phyloP scores from a whole-genome alignment of 2,329 filamentous ascomycete genomes.

The Fragosphaeria purpurea region DNA sequence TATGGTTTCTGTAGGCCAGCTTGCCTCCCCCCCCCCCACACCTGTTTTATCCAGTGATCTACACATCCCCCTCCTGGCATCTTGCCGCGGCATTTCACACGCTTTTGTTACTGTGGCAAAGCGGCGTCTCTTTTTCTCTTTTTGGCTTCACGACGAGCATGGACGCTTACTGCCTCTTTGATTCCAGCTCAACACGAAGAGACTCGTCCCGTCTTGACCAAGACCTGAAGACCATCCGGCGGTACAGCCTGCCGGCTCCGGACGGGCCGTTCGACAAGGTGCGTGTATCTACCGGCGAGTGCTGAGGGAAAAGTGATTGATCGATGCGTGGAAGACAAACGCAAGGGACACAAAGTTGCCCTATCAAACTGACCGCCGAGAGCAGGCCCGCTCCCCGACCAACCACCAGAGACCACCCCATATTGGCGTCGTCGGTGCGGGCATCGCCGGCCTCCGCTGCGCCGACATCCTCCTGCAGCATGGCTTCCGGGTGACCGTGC shows the following conservation, averaged over 20 bases:
- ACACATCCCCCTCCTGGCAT: too few relatives aligned
- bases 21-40: too few relatives aligned
- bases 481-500: slow-evolving; percentile 57
- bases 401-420: slow-evolving; percentile 30
- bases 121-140: too few relatives aligned
- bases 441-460: slow-evolving; percentile 60
- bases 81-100: too few relatives aligned
- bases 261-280: not conserved
- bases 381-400: slow-evolving; percentile 4
- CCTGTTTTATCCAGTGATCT: too few relatives aligned
- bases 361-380: too few relatives aligned
- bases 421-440: slow-evolving; percentile 60
- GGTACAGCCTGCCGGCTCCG: slow-evolving; percentile 16
- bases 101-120: too few relatives aligned
- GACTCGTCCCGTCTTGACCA: slow-evolving; percentile 39
- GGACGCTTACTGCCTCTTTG: slow-evolving; percentile 44
- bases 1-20: too few relatives aligned
- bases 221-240: slow-evolving; percentile 34
- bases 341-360: not conserved
- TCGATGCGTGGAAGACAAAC: not conserved
- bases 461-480: slow-evolving; percentile 56
- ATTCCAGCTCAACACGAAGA: slow-evolving; percentile 32
- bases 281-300: not conserved
- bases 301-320: not conserved
- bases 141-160: slow-evolving; percentile 19